These are phyloP conservation scores for Plasmodium adleri DNA, from an alignment of 169 alveolate genomes.

Conservation along the genomic window DNA sequence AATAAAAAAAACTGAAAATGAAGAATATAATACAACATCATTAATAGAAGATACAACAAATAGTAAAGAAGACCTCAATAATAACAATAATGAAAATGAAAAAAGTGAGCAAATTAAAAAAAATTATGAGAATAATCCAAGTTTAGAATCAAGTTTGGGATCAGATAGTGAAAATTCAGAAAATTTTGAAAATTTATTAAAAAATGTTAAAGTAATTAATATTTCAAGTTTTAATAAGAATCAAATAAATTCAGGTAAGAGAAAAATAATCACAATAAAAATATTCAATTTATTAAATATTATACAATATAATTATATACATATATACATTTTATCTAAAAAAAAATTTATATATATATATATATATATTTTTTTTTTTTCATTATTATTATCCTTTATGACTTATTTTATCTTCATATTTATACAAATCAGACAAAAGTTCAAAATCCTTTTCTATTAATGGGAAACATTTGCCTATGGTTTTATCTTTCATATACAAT, in stretches of 20 bases:
- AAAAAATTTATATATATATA: background rate
- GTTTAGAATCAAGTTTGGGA: constrained; percentile 69
- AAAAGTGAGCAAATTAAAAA: constrained; percentile 25
- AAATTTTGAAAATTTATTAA: constrained; percentile 71
- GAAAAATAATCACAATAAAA: background rate
- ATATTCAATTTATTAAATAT: constrained; percentile 11
- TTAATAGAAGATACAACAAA: constrained; percentile 41
- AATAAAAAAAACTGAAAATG: constrained; percentile 43
- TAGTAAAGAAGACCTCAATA: constrained; percentile 38
- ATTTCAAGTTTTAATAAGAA: constrained; percentile 57
- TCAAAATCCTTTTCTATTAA: constrained; percentile 28
- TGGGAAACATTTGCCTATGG: constrained; percentile 68
- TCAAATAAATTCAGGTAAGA: constrained; percentile 65
- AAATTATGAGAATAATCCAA: constrained; percentile 24
- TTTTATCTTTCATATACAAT: constrained; percentile 47
- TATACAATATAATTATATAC: constrained; percentile 13
- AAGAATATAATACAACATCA: constrained; percentile 69
- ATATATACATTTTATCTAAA: constrained; percentile 13
- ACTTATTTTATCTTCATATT: constrained; percentile 17
- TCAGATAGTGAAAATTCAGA: constrained; percentile 76
- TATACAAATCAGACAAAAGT: constrained; percentile 47
- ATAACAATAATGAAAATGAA: constrained; percentile 13
- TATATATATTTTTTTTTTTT: constrained; percentile 1
- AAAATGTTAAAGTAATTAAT: constrained; percentile 73
- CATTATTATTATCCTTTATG: constrained; percentile 13